A percentile compares a stretch with the other conserved stretches of the same genome.
phyloP scores from a whole-genome alignment of 2,329 filamentous ascomycete genomes.

The Fonsecaea multimorphosa region DNA sequence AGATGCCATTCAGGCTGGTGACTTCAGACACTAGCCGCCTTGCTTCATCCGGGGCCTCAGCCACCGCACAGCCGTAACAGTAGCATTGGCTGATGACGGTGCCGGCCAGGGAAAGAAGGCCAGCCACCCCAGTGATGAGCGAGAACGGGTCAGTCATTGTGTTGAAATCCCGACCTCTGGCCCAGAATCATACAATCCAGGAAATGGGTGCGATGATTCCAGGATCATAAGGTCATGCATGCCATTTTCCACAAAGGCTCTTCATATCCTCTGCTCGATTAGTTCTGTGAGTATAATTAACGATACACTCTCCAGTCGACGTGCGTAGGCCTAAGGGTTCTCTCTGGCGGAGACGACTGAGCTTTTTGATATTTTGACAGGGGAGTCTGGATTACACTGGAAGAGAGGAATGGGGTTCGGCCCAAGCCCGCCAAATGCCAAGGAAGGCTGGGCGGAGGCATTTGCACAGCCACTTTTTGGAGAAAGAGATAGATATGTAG shows the following conservation, averaged over 20 bases:
- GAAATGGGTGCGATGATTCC: not conserved
- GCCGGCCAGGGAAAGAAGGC: constrained; percentile 32
- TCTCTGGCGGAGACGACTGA: not conserved
- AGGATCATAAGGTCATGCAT: not conserved
- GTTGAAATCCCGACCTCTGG: not conserved
- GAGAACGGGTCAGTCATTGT: constrained; percentile 42
- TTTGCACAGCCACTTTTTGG: not conserved
- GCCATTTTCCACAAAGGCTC: not conserved
- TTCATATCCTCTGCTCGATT: not conserved
- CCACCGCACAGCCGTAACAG: constrained; percentile 32
- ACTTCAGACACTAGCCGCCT: constrained; percentile 29
- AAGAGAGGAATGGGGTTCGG: not conserved
- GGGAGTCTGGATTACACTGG: not conserved
- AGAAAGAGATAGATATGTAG: not conserved
- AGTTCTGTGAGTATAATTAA: not conserved
- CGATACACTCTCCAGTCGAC: not conserved
- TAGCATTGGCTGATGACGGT: constrained; percentile 30
- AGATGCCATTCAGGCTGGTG: constrained; percentile 29
- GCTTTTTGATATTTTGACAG: not conserved
- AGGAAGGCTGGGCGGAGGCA: not conserved
- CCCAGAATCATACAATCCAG: not conserved
- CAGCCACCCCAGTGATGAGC: constrained; percentile 42
- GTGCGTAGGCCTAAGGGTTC: not conserved
- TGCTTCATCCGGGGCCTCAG: constrained; percentile 30
- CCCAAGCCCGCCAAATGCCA: not conserved